phyloP scores from a whole-genome alignment of 257 asterid genomes.

The Scutellaria galericulata region DNA sequence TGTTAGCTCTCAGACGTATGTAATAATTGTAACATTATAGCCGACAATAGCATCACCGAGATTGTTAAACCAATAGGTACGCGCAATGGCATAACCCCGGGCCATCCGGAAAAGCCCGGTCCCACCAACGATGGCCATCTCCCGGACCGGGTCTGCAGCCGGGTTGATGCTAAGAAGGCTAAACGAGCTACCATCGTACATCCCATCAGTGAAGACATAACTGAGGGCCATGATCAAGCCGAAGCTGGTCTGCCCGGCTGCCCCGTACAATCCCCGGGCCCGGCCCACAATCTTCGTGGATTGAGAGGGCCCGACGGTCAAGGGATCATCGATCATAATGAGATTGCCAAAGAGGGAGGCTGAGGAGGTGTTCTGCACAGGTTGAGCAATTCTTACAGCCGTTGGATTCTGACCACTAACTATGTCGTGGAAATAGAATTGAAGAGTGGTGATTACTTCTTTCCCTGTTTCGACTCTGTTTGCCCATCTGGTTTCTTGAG shows the following conservation, averaged over 20 bases:
- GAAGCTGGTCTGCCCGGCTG: constrained; percentile 60
- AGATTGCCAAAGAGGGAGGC: constrained; percentile 53
- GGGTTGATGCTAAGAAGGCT: constrained; percentile 69
- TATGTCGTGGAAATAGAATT: constrained; percentile 76
- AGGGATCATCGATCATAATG: constrained; percentile 68
- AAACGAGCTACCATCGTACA: constrained; percentile 72
- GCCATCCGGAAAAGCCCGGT: constrained; percentile 83
- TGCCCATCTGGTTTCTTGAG: constrained; percentile 51
- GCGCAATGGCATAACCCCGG: constrained; percentile 75
- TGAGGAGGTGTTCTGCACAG: constrained; percentile 41
- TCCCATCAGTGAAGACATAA: constrained; percentile 65
- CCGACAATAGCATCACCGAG: constrained; percentile 73
- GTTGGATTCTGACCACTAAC: constrained; percentile 68
- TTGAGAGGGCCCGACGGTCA: constrained; percentile 66
- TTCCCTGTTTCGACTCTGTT: constrained; percentile 48
- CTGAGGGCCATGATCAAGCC: constrained; percentile 68
- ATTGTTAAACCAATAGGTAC: constrained; percentile 44
- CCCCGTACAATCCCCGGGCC: constrained; percentile 83
- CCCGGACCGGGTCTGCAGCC: constrained; percentile 51
- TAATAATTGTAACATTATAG: constrained; percentile 62
- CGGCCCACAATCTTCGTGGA: constrained; percentile 62
- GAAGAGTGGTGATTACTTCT: constrained; percentile 67
- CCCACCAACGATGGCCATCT: constrained; percentile 85
- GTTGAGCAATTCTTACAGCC: constrained; percentile 54
- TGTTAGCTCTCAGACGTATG: constrained; percentile 37